Evolutionary conservation across 2,329 filamentous ascomycete species (phyloP).

Genomic region (Ophiostoma triangulosporum): DNA sequence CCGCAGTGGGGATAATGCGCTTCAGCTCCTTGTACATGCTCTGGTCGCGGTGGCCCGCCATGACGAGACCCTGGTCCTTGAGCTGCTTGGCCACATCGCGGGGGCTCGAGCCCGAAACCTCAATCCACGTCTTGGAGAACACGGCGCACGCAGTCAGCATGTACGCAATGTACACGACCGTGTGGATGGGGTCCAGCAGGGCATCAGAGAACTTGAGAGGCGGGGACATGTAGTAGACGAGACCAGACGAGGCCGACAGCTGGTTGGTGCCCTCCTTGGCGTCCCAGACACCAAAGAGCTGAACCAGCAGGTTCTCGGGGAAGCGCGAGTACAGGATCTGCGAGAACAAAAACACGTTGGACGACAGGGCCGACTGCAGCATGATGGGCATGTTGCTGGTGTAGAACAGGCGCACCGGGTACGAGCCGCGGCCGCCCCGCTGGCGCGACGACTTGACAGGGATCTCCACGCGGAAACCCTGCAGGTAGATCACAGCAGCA

Average conservation of each 20-base stretch:
- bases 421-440: constrained; percentile 94
- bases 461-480: constrained; percentile 99
- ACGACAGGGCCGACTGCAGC: constrained; percentile 95
- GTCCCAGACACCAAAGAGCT: constrained; percentile 97
- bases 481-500: constrained; percentile 95
- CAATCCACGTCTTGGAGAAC: constrained; percentile 99
- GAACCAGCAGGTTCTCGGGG: constrained; percentile 96
- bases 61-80: constrained; percentile 98
- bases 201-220: constrained; percentile 96
- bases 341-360: constrained; percentile 97
- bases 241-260: constrained; percentile 82
- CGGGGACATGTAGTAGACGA: constrained; percentile 99
- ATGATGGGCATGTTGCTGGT: constrained; percentile 99
- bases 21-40: constrained; percentile 99
- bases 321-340: constrained; percentile 99
- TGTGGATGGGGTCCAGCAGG: constrained; percentile 93
- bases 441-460: constrained; percentile 99
- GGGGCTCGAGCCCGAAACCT: constrained; percentile 94
- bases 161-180: constrained; percentile 86
- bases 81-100: constrained; percentile 98
- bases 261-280: constrained; percentile 90
- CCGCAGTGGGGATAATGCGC: constrained; percentile 95
- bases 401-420: constrained; percentile 98
- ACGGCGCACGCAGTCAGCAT: constrained; percentile 89
- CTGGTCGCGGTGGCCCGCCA: constrained; percentile 98